phyloP scores from a whole-genome alignment of 345 rosid genomes.

The Lumnitzera littorea region DNA sequence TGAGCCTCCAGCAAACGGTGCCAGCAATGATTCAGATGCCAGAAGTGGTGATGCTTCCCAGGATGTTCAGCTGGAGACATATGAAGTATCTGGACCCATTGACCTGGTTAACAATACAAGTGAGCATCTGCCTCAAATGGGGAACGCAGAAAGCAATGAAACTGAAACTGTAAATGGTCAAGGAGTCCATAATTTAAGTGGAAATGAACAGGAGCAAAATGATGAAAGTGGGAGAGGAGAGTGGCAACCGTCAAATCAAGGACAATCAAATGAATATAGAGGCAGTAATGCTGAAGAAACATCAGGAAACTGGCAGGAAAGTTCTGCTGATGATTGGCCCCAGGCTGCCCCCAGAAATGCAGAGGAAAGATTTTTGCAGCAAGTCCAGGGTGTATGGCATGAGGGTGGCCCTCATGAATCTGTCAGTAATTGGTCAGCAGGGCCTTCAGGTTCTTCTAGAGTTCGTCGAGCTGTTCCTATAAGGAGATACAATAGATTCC shows the following conservation, averaged over 20 bases:
- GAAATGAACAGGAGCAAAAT: slow-evolving; percentile 40
- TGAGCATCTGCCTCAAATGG: slow-evolving; percentile 33
- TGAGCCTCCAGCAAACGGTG: slow-evolving; percentile 36
- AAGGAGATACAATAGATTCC: slow-evolving; percentile 84
- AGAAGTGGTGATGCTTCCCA: slow-evolving; percentile 28
- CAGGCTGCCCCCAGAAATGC: slow-evolving; percentile 40
- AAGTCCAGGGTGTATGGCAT: slow-evolving; percentile 49
- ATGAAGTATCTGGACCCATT: slow-evolving; percentile 35
- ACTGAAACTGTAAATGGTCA: slow-evolving; percentile 33
- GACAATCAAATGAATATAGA: slow-evolving; percentile 43
- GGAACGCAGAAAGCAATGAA: slow-evolving; percentile 27
- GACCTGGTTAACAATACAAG: slow-evolving; percentile 33
- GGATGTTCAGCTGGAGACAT: slow-evolving; percentile 31
- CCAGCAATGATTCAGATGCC: slow-evolving; percentile 33
- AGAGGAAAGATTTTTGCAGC: slow-evolving; percentile 38
- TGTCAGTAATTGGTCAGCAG: slow-evolving; percentile 53
- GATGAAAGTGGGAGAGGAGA: slow-evolving; percentile 40
- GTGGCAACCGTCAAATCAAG: slow-evolving; percentile 38
- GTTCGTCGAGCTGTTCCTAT: slow-evolving; percentile 49
- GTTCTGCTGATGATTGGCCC: slow-evolving; percentile 43
- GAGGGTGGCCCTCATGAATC: slow-evolving; percentile 48
- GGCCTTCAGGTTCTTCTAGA: slow-evolving; percentile 55
- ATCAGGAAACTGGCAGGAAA: slow-evolving; percentile 49
- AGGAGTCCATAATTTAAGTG: slow-evolving; percentile 38
- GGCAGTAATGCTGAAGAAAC: slow-evolving; percentile 40